These are phyloP conservation scores for Chondrostereum purpureum DNA, from an alignment of 1,284 basidiomycete species.

Conservation along the genomic window DNA sequence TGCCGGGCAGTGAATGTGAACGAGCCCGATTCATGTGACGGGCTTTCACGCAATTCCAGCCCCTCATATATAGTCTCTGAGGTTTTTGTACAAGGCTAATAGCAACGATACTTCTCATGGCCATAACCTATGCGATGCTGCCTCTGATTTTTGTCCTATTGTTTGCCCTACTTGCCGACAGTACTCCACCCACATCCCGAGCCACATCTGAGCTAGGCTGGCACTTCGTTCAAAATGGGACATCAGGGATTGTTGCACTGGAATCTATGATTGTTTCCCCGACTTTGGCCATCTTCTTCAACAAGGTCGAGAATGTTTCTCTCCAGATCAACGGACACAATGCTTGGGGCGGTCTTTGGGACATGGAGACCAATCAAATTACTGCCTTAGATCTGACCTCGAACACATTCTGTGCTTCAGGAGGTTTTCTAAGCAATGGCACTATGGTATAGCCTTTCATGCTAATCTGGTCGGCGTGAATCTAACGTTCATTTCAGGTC, in stretches of 20 bases:
- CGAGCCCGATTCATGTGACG: too few species aligned
- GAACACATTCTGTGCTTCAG: constrained; percentile 48
- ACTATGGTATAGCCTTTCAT: constrained; percentile 41
- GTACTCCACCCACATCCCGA: too few species aligned
- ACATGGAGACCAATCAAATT: constrained; percentile 34
- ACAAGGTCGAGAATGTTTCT: constrained; percentile 39
- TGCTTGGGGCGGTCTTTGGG: constrained; percentile 42
- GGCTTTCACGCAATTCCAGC: too few species aligned
- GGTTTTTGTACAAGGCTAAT: too few species aligned
- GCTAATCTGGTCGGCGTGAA: constrained; percentile 8
- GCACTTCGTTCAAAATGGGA: constrained; percentile 32
- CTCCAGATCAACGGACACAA: constrained; percentile 35
- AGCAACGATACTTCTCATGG: too few species aligned
- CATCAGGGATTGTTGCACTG: constrained; percentile 41
- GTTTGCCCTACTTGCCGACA: too few species aligned
- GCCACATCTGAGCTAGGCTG: too few species aligned
- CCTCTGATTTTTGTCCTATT: too few species aligned
- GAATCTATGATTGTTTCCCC: constrained; percentile 42
- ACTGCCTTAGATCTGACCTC: constrained; percentile 35
- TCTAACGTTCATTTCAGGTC: constrained; percentile 26
- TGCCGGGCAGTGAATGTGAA: too few species aligned
- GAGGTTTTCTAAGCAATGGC: constrained; percentile 41
- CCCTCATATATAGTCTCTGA: too few species aligned
- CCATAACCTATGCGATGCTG: too few species aligned
- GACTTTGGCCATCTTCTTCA: constrained; percentile 38